A percentile compares a stretch with the other conserved stretches of the same genome.
phyloP scores from a whole-genome alignment of 2,329 filamentous ascomycete genomes.

The Pseudogymnoascus sp. region DNA sequence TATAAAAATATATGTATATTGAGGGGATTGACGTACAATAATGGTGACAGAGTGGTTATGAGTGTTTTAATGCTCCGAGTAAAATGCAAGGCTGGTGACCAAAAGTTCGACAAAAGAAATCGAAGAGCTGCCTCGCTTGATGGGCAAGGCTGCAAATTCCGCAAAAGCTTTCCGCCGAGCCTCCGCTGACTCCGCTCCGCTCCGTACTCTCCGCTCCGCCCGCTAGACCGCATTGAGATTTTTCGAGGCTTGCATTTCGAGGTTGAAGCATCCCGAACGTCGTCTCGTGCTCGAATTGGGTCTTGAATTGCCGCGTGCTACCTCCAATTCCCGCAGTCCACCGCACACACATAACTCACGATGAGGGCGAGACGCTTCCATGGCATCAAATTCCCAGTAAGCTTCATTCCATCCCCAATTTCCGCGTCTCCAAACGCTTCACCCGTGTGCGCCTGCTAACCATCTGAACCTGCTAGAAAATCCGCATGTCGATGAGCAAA shows the following conservation, averaged over 20 bases:
- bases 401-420: constrained; percentile 23
- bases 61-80: constrained; percentile 5
- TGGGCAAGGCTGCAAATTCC: constrained; percentile 7
- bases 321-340: constrained; percentile 10
- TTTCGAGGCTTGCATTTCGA: constrained; percentile 10
- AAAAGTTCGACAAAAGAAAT: constrained; percentile 9
- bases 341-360: constrained; percentile 9
- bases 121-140: constrained; percentile 4
- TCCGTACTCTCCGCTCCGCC: not conserved
- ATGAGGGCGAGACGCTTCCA: constrained; percentile 54
- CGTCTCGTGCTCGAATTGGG: constrained; percentile 5
- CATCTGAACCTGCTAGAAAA: constrained; percentile 52
- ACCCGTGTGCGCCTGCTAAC: constrained; percentile 9
- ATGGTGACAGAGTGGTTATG: not conserved
- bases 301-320: not conserved
- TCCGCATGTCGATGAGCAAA: constrained; percentile 95
- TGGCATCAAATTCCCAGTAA: constrained; percentile 56
- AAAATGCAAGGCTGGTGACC: constrained; percentile 8
- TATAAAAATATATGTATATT: not conserved
- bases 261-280: constrained; percentile 7
- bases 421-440: not conserved
- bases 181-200: constrained; percentile 2
- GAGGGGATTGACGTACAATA: constrained; percentile 5
- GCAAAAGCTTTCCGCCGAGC: not conserved
- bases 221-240: constrained; percentile 8